Conservation (phyloP, 1,139 yeast species). For the Yamadazyma taylorii region DNA sequence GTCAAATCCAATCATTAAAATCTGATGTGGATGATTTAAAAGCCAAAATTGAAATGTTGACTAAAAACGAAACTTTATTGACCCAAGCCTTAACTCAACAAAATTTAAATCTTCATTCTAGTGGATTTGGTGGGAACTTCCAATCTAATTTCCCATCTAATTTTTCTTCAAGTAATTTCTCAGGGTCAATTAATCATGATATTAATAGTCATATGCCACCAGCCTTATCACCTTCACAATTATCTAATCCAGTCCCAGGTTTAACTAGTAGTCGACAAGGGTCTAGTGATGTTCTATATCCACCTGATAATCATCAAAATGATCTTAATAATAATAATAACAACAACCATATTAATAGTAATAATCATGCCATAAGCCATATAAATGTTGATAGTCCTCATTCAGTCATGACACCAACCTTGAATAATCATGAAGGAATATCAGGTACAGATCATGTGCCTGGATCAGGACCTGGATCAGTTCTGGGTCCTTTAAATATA, state of each 20-base stretch:
- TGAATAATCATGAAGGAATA: background rate
- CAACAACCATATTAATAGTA: background rate
- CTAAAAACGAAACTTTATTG: slow-evolving; percentile 66
- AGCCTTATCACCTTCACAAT: slow-evolving; percentile 2
- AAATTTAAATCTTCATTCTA: slow-evolving; percentile 23
- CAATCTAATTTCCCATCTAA: slow-evolving; percentile 1
- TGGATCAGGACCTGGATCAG: too few relatives aligned
- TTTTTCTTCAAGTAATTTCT: background rate
- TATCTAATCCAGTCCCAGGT: background rate
- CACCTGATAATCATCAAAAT: slow-evolving; percentile 1
- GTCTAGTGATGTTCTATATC: background rate
- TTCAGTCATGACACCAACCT: slow-evolving; percentile 1
- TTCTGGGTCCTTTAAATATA: slow-evolving; percentile 3
- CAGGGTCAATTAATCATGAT: background rate
- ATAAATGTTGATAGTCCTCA: slow-evolving; percentile 1
- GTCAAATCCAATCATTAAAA: slow-evolving; percentile 79
- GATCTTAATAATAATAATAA: background rate
- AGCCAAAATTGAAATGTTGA: slow-evolving; percentile 72
- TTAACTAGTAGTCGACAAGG: background rate
- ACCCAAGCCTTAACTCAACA: slow-evolving; percentile 61
- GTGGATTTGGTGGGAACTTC: background rate
- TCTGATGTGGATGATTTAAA: slow-evolving; percentile 83
- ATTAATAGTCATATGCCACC: slow-evolving; percentile 8
- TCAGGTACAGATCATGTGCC: too few relatives aligned
- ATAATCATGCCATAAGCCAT: background rate